Evolutionary conservation across 108 stramenopile genomes (phyloP), one percentile per base, ranked within the genome.

Genomic region (Stephanodiscus minutulus): DNA sequence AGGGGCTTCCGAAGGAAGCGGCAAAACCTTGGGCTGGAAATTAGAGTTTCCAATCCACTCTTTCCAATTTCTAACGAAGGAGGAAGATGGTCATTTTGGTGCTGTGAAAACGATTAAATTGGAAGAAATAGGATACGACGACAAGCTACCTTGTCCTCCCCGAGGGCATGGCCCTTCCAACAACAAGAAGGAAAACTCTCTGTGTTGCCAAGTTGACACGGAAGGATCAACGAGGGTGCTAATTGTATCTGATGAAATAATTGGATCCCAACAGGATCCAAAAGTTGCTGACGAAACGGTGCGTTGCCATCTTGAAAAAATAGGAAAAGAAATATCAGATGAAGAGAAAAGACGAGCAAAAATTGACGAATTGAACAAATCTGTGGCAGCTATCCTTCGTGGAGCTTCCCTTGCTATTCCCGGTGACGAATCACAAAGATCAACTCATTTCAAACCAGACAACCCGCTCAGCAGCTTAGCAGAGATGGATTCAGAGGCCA

Each of bases 91-190:
- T 7, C 74, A 82, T 33, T 95, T 88, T 68, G 91, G 91, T 28
- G 70, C 72, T 29, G 63, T 85, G 0, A 81, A 81, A 46, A 91
- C 74, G 18, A 81, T 96, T 0, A 87, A 86, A 46, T 73, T 96
- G 37, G 96, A 96, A 73, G 96, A 93, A 74, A 94, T 96, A 48
- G 96, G 96, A 10, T 90, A 79, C 70, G 69, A 70, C 2, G 86
- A 77, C 25, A 58, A 71, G 12, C 77, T 96, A 6, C 90, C 93
- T 10, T 69, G 82, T 21, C 89, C 86, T 43, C 49, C 22, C 70
- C 62, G 37, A 67, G 73, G 25, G 49, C 67, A 74, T 50, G 39
- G 37, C 21, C 25, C 27, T 15, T 18, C 63, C 27, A 54, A 39
- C 17, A 20, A 37, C 25, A 48, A 28, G 27, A 37, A 55, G 39